Evolutionary conservation across 2,329 filamentous ascomycete species (phyloP), one percentile per base, ranked within the genome.

Genomic region (Trichoderma pleuroti): DNA sequence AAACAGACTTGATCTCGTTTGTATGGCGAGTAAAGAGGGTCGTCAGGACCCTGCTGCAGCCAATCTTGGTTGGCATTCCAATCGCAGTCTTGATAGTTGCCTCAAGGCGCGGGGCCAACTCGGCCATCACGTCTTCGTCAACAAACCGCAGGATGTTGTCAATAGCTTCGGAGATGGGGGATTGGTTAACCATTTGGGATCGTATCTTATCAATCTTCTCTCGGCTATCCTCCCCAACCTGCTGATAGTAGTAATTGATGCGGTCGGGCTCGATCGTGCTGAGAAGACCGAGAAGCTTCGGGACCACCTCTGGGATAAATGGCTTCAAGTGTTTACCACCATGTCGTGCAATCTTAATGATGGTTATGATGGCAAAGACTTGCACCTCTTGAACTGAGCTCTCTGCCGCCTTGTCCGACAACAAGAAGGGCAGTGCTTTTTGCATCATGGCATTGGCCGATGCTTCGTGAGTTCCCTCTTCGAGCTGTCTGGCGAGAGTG

Each of bases 1-100:
- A 91, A 76, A 94, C 90, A 0, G 92, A 90, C 46, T 87, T 87
- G 79, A 98, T 93, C 34, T 94, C 84, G 46, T 90, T 86, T 42
- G 88, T 89, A 74, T 95, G 92, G 14, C 93, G 89, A 64, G 94
- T 95, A 64, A 93, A 92, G 9, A 99, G 86, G 0, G 93, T 94
- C 9, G 93, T 92, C 36, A 99, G 85, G 2, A 98, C 90, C 69
- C 93, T 89, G 73, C 92, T 92, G 76, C 94, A 97, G 46, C 94
- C 96, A 61, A 98, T 92, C 82, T 98, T 98, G 0, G 94, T 97
- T 2, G 95, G 95, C 81, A 98, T 90, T 1, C 94, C 95, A 46
- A 99, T 90, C 1, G 94, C 93, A 30, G 87, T 90, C 78, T 95
- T 96, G 81, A 98, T 93, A 0, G 92, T 91, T 34, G 87, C 86